Conservation (phyloP, 2,329 filamentous ascomycete genomes). For the Fusarium agapanthi region DNA sequence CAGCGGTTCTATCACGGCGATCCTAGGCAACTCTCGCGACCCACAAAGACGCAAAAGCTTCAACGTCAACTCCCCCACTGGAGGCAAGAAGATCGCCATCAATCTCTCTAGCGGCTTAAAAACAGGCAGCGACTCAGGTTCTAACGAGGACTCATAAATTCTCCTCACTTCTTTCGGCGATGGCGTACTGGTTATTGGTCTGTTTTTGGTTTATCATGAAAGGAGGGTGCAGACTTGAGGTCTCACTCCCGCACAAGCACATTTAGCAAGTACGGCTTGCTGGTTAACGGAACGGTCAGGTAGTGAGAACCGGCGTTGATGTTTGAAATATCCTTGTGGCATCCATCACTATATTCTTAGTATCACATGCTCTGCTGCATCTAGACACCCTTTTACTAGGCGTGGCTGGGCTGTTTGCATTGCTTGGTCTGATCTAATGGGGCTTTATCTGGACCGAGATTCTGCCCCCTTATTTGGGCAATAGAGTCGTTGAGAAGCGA, state of each 20-base stretch:
- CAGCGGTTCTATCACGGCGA: constrained; percentile 57
- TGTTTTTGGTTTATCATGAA: constrained; percentile 33
- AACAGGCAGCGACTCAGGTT: constrained; percentile 49
- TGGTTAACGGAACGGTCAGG: constrained; percentile 25
- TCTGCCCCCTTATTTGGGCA: constrained; percentile 23
- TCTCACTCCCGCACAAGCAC: constrained; percentile 26
- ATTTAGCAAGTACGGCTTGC: constrained; percentile 34
- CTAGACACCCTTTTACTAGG: not conserved
- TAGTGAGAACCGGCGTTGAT: constrained; percentile 38
- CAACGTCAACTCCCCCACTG: constrained; percentile 51
- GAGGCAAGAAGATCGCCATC: constrained; percentile 66
- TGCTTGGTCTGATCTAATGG: constrained; percentile 37
- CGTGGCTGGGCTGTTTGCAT: not conserved
- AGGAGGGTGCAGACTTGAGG: constrained; percentile 21
- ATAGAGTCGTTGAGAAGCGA: constrained; percentile 37
- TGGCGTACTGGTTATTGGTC: constrained; percentile 37
- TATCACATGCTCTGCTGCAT: constrained; percentile 11
- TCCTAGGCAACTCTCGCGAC: constrained; percentile 47
- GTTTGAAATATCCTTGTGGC: constrained; percentile 31
- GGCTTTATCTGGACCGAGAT: constrained; percentile 28
- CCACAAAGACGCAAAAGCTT: constrained; percentile 53
- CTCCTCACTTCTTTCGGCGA: constrained; percentile 39
- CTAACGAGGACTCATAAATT: constrained; percentile 52
- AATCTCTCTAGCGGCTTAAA: constrained; percentile 60
- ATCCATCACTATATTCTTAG: constrained; percentile 26